phyloP scores from a whole-genome alignment of 768 basidiomycete genomes.

The Boletus pseudo-olivaceus region DNA sequence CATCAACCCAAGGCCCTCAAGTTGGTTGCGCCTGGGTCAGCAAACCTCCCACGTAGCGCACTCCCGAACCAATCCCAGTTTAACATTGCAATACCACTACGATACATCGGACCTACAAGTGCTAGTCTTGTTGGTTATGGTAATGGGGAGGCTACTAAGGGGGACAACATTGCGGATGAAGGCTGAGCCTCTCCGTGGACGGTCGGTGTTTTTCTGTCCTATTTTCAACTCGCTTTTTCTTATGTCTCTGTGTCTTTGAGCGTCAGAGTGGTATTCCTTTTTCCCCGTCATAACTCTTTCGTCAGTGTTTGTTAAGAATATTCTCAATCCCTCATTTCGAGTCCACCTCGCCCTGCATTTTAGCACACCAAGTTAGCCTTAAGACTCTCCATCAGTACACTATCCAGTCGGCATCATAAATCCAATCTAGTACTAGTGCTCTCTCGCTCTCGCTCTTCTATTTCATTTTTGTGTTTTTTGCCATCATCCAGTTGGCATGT shows the following conservation, averaged over 20 bases:
- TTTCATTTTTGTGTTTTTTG: neutral
- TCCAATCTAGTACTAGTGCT: slow-evolving; percentile 23
- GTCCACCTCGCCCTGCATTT: slow-evolving; percentile 16
- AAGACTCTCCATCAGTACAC: slow-evolving; percentile 17
- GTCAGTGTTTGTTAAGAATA: slow-evolving; percentile 16
- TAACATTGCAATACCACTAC: slow-evolving; percentile 35
- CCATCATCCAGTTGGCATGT: slow-evolving; percentile 17
- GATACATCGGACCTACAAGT: slow-evolving; percentile 5
- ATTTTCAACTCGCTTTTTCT: neutral
- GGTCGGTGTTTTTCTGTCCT: slow-evolving; percentile 8
- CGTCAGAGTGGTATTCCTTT: neutral
- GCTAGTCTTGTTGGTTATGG: slow-evolving; percentile 11
- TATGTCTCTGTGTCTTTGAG: neutral
- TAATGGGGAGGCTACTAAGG: slow-evolving; percentile 13
- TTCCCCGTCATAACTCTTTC: neutral
- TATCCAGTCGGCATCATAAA: slow-evolving; percentile 27
- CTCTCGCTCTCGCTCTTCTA: neutral
- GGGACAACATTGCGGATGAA: slow-evolving; percentile 22
- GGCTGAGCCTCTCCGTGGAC: slow-evolving; percentile 29
- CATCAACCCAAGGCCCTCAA: slow-evolving; percentile 45
- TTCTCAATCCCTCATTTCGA: slow-evolving; percentile 5
- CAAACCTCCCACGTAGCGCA: slow-evolving; percentile 51
- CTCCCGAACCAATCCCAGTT: slow-evolving; percentile 47
- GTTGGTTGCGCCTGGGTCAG: slow-evolving; percentile 26
- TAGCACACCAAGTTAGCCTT: slow-evolving; percentile 13